Evolutionary conservation across 2,329 filamentous ascomycete species (phyloP).

Genomic region (Pseudohalonectria lignicola): DNA sequence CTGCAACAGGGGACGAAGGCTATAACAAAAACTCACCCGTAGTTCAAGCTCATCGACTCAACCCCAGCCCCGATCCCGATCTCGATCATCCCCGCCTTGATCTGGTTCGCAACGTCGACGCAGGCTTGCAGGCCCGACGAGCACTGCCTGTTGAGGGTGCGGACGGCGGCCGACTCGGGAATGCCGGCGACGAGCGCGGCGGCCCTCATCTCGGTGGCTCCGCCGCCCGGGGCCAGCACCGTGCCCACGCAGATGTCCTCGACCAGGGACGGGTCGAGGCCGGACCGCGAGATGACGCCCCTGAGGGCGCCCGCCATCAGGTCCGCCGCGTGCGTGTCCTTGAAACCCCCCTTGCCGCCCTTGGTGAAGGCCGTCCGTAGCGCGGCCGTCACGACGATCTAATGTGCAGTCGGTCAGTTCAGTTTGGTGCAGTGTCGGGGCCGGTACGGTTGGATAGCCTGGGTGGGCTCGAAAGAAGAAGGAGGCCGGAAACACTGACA

Average conservation of each 20-base stretch:
- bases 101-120: conserved; percentile 89
- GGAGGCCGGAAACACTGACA: conserved; percentile 27
- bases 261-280: conserved; percentile 77
- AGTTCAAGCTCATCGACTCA: conserved; percentile 91
- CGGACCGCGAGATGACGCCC: conserved; percentile 71
- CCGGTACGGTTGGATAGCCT: no score
- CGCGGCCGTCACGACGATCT: conserved; percentile 84
- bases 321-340: conserved; percentile 83
- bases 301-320: conserved; percentile 76
- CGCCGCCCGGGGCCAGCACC: conserved; percentile 85
- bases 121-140: conserved; percentile 86
- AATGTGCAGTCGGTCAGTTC: not conserved
- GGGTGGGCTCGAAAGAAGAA: not conserved
- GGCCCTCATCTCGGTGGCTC: conserved; percentile 93
- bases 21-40: conserved; percentile 53
- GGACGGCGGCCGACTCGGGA: conserved; percentile 74
- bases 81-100: conserved; percentile 87
- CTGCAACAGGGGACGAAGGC: not conserved
- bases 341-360: conserved; percentile 88
- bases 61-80: conserved; percentile 89
- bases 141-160: conserved; percentile 87
- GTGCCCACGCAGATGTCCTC: conserved; percentile 89
- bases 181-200: conserved; percentile 86
- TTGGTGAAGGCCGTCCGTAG: conserved; percentile 89
- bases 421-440: no score